These are phyloP conservation scores for Tolypocladium ovalisporum DNA, from an alignment of 2,329 filamentous ascomycete genomes.

Conservation along the genomic window DNA sequence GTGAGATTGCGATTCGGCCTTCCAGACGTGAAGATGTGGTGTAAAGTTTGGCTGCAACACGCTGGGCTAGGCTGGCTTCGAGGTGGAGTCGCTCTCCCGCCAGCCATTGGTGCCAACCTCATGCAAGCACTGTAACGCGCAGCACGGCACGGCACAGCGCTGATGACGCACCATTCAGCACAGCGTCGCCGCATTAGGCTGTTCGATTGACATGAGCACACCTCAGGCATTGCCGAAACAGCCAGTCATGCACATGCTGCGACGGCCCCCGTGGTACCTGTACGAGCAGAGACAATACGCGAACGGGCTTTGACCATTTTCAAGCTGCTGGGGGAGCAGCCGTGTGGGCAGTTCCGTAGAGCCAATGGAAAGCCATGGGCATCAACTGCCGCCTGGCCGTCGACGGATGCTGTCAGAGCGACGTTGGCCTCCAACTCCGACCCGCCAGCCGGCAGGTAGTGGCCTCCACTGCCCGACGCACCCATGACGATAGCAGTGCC, in stretches of 20 bases:
- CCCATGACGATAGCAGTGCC: neutral
- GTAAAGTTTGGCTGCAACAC: neutral
- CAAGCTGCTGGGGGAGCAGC: neutral
- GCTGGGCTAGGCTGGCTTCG: neutral
- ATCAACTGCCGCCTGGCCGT: too few relatives aligned
- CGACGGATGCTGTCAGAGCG: neutral
- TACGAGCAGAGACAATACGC: too few relatives aligned
- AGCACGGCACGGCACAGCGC: neutral
- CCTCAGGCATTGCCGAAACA: neutral
- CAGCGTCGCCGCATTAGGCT: neutral
- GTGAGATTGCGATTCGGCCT: neutral
- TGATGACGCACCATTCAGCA: too few relatives aligned
- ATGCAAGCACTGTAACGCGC: neutral
- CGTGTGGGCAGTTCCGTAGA: neutral
- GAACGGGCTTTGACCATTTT: neutral
- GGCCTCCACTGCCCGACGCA: neutral
- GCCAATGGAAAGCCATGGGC: neutral
- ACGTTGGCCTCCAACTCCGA: neutral
- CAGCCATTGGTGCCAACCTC: neutral
- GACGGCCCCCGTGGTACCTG: neutral
- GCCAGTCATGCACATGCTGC: neutral
- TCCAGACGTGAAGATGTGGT: neutral
- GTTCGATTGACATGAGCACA: neutral
- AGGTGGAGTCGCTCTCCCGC: neutral
- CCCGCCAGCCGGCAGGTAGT: neutral